Base-by-base conservation (phyloP, 495 filamentous ascomycete species). In the Penicillium paradoxum region DNA sequence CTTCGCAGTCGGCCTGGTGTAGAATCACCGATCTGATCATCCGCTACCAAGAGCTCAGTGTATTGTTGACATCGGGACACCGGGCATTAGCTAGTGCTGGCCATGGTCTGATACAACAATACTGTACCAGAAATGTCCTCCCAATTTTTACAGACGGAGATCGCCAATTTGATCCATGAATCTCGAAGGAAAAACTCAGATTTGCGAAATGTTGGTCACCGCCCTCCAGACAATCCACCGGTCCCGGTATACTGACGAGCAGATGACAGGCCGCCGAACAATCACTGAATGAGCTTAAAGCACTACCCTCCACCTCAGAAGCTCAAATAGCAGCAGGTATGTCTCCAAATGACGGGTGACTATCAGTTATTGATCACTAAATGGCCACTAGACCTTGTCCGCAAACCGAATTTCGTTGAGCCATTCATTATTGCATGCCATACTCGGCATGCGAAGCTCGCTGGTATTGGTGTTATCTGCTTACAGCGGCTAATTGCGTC, bases 401-500 rank as follows among this genome's bases (percentile, higher is more conserved):
- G 89, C 59, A 83, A 85, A 45, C 80, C 88, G 19, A 82, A 83
- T 55, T 96, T 98, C 66, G 83, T 93, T 45, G 88, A 89, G 53
- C 95, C 93, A 25, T 97, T 98, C 60, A 78, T 97, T 38, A 81
- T 97, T 56, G 93, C 93, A 38, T 98, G 95, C 64, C 80, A 84
- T 48, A 92, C 88, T 49, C 85, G 84, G 48, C 95, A 96, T 79
- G 78, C 86, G 39, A 96, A 91, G 65, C 88, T 93, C 63, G 91
- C 88, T 3, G 83, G 85, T 21, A 91, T 90, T 58, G 90, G 85
- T 13, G 83, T 95, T 29, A 82, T 89, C 39, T 95, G 93, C 64
- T 73, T 98, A 34, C 92, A 97, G 66, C 79, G 91, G 34, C 81
- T 98, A 47, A 86, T 95, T 51, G 83, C 95, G 19, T 84, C 86